Evolutionary conservation across 2,329 filamentous ascomycete genomes (phyloP).

Genomic region (Emmonsiellopsis sp.): DNA sequence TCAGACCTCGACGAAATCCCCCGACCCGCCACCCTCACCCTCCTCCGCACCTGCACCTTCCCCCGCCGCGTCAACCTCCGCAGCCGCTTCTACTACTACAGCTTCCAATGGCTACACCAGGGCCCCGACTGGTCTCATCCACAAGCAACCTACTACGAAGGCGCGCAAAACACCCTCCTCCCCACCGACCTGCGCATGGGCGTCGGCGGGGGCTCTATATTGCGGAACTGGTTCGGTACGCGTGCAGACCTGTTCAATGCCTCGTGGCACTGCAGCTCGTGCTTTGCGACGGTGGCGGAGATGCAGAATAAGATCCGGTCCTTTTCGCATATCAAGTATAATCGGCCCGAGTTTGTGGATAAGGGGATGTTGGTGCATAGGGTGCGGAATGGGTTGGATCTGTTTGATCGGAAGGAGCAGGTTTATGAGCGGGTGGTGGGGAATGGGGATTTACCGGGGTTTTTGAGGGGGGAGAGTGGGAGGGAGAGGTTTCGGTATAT

Average conservation of each 20-base stretch:
- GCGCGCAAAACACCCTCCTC: constrained; percentile 38
- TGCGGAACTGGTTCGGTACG: background rate
- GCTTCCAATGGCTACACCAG: constrained; percentile 45
- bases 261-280: constrained; percentile 55
- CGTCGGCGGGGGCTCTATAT: background rate
- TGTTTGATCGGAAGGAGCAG: constrained; percentile 46
- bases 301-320: constrained; percentile 48
- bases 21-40: constrained; percentile 41
- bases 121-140: constrained; percentile 18
- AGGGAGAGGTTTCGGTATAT: constrained; percentile 28
- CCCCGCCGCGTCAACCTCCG: constrained; percentile 45
- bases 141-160: constrained; percentile 50
- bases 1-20: constrained; percentile 52
- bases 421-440: constrained; percentile 41
- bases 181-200: constrained; percentile 44
- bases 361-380: constrained; percentile 41
- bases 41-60: constrained; percentile 45
- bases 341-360: constrained; percentile 42
- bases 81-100: constrained; percentile 50
- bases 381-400: constrained; percentile 45
- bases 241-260: constrained; percentile 39
- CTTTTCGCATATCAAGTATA: constrained; percentile 49
- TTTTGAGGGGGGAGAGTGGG: constrained; percentile 29
- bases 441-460: constrained; percentile 46
- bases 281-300: constrained; percentile 49